Conservation (phyloP, 1,139 yeast species). For the Yueomyces sp. region DNA sequence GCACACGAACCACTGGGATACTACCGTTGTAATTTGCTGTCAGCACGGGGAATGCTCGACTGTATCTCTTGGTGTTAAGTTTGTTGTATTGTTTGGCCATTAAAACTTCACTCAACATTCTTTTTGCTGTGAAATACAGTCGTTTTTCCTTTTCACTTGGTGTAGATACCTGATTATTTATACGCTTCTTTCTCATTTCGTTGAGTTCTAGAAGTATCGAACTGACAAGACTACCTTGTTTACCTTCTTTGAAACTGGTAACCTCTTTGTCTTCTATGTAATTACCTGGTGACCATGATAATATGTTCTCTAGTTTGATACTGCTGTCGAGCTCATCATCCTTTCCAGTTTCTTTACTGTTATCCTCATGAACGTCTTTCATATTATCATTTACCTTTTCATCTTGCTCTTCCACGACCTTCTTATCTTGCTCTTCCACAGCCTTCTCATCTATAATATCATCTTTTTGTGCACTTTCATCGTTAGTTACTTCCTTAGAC, state of each 20-base stretch:
- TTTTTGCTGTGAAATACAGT: conserved; percentile 37
- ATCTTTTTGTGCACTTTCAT: conserved; percentile 3
- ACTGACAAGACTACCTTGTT: conserved; percentile 41
- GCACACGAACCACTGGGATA: conserved; percentile 49
- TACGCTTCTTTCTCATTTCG: conserved; percentile 49
- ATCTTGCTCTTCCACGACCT: conserved; percentile 6
- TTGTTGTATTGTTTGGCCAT: conserved; percentile 14
- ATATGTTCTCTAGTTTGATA: conserved; percentile 35
- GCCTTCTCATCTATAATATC: conserved; percentile 7
- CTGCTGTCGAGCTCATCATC: conserved; percentile 7
- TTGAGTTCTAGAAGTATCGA: conserved; percentile 45
- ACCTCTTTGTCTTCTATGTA: conserved; percentile 41
- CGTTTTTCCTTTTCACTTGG: conserved; percentile 36
- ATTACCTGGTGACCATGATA: conserved; percentile 43
- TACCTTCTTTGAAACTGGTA: conserved; percentile 33
- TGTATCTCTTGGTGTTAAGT: conserved; percentile 19
- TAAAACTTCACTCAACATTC: conserved; percentile 36
- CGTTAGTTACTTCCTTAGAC: conserved; percentile 8
- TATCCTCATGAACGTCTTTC: conserved; percentile 9
- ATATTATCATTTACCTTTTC: conserved; percentile 12
- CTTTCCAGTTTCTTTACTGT: conserved; percentile 21
- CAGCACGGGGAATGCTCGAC: conserved; percentile 45
- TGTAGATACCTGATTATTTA: conserved; percentile 23
- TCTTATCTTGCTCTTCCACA: conserved; percentile 4
- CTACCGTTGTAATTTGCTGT: conserved; percentile 68